Evolutionary conservation across 768 basidiomycete genomes (phyloP).

Genomic region (Mycena epipterygia): DNA sequence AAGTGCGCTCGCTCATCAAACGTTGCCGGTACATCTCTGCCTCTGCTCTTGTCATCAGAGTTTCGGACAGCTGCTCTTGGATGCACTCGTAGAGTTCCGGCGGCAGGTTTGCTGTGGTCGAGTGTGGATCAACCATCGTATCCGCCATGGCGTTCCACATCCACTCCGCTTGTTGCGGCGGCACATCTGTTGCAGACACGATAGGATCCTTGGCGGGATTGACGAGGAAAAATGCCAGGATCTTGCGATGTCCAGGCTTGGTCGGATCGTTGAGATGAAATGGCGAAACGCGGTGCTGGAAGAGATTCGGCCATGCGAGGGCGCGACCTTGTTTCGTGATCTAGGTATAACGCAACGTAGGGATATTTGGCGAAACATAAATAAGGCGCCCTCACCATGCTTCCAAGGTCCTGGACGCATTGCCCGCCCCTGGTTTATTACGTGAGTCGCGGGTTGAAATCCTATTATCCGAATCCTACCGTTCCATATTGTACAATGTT

Average conservation of each 20-base stretch:
- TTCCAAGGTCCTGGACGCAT: constrained; percentile 42
- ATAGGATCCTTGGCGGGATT: constrained; percentile 45
- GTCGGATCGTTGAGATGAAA: constrained; percentile 49
- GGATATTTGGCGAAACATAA: not conserved
- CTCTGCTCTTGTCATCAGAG: not conserved
- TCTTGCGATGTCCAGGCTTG: constrained; percentile 54
- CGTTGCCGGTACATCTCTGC: constrained; percentile 23
- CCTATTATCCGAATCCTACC: not conserved
- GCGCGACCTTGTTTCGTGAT: constrained; percentile 36
- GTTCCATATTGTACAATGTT: constrained; percentile 19
- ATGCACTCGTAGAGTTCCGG: not conserved
- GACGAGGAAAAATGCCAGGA: constrained; percentile 37
- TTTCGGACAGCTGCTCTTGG: not conserved
- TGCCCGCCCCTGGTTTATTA: constrained; percentile 2
- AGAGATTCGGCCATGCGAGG: constrained; percentile 53
- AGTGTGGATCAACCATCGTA: not conserved
- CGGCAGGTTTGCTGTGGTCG: not conserved
- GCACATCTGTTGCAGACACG: constrained; percentile 45
- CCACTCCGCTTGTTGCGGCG: constrained; percentile 49
- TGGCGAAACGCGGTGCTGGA: constrained; percentile 51
- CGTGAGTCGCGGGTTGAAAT: not conserved
- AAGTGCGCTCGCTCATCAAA: constrained; percentile 34
- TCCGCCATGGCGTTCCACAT: constrained; percentile 30
- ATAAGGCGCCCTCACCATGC: constrained; percentile 24
- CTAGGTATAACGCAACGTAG: not conserved